Conservation (phyloP, 768 basidiomycete species). For the Tylopilus rubrobrunneus region DNA sequence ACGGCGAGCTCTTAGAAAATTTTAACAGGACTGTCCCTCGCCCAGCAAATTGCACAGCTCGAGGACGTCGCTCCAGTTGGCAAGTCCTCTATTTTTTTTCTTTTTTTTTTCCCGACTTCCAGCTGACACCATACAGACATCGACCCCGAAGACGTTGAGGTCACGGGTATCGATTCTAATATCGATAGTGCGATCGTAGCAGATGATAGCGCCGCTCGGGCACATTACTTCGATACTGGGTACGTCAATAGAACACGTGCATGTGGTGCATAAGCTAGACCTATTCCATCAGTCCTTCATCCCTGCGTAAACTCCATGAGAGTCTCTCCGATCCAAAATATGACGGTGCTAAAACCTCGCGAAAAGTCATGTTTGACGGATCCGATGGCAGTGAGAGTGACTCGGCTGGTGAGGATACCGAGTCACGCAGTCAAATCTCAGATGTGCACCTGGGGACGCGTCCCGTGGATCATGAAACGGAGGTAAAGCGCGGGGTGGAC, state of each 20-base stretch:
- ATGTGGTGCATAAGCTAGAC: slow-evolving; percentile 4
- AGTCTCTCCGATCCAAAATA: slow-evolving; percentile 77
- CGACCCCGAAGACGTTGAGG: slow-evolving; percentile 67
- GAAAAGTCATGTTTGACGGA: slow-evolving; percentile 50
- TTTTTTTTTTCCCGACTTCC: slow-evolving; percentile 3
- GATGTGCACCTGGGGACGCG: slow-evolving; percentile 4
- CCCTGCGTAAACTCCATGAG: slow-evolving; percentile 60
- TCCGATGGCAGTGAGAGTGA: slow-evolving; percentile 18
- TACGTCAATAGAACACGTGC: slow-evolving; percentile 33
- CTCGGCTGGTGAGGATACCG: slow-evolving; percentile 11
- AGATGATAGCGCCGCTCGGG: slow-evolving; percentile 43
- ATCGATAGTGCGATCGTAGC: slow-evolving; percentile 28
- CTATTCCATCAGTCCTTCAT: slow-evolving; percentile 52
- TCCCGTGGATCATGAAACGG: slow-evolving; percentile 11
- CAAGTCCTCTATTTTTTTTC: slow-evolving; percentile 31
- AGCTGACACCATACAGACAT: slow-evolving; percentile 44
- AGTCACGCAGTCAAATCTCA: slow-evolving; percentile 22
- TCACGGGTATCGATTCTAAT: slow-evolving; percentile 40
- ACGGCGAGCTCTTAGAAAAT: slow-evolving; percentile 2
- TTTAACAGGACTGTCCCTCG: slow-evolving; percentile 51
- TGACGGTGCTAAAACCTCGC: slow-evolving; percentile 59
- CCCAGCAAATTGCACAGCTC: slow-evolving; percentile 80
- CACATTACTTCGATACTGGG: slow-evolving; percentile 88
- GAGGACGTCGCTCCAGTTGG: slow-evolving; percentile 68
- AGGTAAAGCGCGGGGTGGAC: slow-evolving; percentile 8